Conservation (phyloP, 1,139 yeast species). For the Geotrichum fermentans region DNA sequence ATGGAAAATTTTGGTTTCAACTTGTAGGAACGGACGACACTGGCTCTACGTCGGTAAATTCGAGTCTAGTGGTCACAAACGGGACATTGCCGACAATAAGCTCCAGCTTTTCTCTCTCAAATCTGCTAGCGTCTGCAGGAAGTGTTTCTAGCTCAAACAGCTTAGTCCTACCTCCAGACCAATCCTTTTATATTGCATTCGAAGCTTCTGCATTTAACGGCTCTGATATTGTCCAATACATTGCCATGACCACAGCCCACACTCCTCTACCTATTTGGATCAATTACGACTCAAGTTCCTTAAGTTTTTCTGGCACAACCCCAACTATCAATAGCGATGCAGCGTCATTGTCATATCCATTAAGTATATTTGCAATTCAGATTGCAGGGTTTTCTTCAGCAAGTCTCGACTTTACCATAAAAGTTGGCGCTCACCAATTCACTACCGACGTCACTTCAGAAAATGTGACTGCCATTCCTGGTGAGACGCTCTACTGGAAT, state of each 20-base stretch:
- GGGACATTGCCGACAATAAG: slow-evolving; percentile 2
- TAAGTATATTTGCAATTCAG: slow-evolving; percentile 76
- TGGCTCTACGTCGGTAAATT: slow-evolving; percentile 45
- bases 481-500: slow-evolving; percentile 48
- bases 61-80: slow-evolving; percentile 55
- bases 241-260: slow-evolving; percentile 73
- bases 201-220: slow-evolving; percentile 43
- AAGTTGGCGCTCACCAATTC: slow-evolving; percentile 84
- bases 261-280: slow-evolving; percentile 92
- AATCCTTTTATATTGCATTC: slow-evolving; percentile 56
- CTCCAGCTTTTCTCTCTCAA: not conserved
- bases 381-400: slow-evolving; percentile 70
- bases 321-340: slow-evolving; percentile 78
- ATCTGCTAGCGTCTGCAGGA: slow-evolving; percentile 3
- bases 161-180: slow-evolving; percentile 66
- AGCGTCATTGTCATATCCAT: slow-evolving; percentile 70
- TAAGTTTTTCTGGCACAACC: slow-evolving; percentile 78
- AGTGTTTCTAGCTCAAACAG: slow-evolving; percentile 42
- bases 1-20: slow-evolving; percentile 38
- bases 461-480: slow-evolving; percentile 60
- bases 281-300: slow-evolving; percentile 48
- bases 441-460: slow-evolving; percentile 50
- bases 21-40: slow-evolving; percentile 62
- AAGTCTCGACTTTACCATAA: slow-evolving; percentile 60
- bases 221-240: slow-evolving; percentile 54